Evolutionary conservation across 768 basidiomycete genomes (phyloP), one percentile per base, ranked within the genome.

Genomic region (Trametes sanguinea): DNA sequence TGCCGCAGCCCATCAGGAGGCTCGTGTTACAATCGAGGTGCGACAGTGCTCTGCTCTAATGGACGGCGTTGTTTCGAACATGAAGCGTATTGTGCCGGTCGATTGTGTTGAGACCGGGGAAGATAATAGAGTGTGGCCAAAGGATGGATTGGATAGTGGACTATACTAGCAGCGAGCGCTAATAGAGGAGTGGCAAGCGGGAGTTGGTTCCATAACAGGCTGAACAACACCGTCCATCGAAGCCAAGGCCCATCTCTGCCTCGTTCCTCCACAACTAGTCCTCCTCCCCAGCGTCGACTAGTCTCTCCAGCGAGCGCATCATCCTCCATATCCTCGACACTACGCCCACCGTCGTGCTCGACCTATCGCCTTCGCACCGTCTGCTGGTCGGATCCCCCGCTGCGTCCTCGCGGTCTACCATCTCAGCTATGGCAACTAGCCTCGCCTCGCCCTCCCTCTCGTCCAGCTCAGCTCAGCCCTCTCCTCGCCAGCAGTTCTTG

Each of bases 371-470:
- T 48, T 37, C 62, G 35, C 45, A 51, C 58, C 37, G 54, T 64
- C 63, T 64, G 63, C 63, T 64, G 63, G 63, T 60, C 63, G 63
- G 63, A 64, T 64, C 58, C 16, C 47, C 32, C 47, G 17, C 62
- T 59, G 62, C 62, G 39, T 45, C 45, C 17, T 54, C 50, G 48
- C 54, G 45, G 42, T 45, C 40, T 14, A 14, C 55, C 39, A 52
- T 33, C 37, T 22, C 62, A 63, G 48, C 62, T 46, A 68, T 68
- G 67, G 64, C 67, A 27, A 64, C 67, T 48, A 58, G 60, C 52
- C 65, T 61, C 62, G 67, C 64, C 50, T 61, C 57, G 13, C 54
- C 67, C 33, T 61, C 57, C 14, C 54, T 64, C 33, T 51, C 60
- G n/a, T 46, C 60, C 60, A 60, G 22, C 59, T 44, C 63, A 54